phyloP scores from a whole-genome alignment of 371 early-diverging fungal genomes.

The Mortierella sp. region DNA sequence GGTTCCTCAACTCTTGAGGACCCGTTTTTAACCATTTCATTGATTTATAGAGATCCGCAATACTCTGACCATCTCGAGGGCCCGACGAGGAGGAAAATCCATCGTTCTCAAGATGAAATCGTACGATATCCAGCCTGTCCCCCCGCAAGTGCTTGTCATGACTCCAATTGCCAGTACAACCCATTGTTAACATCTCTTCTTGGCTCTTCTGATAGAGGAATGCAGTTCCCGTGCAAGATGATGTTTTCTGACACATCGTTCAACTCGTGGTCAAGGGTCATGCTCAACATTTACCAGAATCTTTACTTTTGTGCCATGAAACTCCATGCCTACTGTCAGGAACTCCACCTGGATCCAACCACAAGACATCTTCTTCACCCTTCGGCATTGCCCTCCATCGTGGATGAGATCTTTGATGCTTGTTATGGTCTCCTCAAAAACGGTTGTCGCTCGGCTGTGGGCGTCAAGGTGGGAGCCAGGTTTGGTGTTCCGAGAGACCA shows the following conservation, averaged over 20 bases:
- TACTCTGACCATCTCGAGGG: constrained; percentile 45
- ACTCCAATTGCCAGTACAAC: neutral
- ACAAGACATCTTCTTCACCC: constrained; percentile 12
- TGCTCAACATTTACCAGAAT: constrained; percentile 77
- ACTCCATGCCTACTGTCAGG: constrained; percentile 62
- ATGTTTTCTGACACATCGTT: constrained; percentile 68
- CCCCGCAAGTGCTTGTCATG: neutral
- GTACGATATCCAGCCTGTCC: too few relatives aligned
- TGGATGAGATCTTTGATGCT: constrained; percentile 24
- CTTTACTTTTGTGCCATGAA: constrained; percentile 73
- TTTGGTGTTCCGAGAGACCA: constrained; percentile 32
- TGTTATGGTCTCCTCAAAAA: constrained; percentile 27
- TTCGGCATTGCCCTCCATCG: constrained; percentile 8
- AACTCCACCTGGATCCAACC: constrained; percentile 30
- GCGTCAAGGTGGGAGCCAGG: constrained; percentile 6
- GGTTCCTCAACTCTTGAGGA: too few relatives aligned
- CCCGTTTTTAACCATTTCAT: too few relatives aligned
- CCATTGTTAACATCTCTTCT: too few relatives aligned
- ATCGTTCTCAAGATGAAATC: constrained; percentile 56
- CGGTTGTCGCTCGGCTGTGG: constrained; percentile 23
- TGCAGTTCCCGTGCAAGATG: constrained; percentile 56
- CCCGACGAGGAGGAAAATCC: constrained; percentile 54
- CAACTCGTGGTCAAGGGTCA: constrained; percentile 64
- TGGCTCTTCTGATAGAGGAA: constrained; percentile 9
- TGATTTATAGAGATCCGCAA: constrained; percentile 30